phyloP scores from a whole-genome alignment of 441 rosid species.

The Gossypium davidsonii region DNA sequence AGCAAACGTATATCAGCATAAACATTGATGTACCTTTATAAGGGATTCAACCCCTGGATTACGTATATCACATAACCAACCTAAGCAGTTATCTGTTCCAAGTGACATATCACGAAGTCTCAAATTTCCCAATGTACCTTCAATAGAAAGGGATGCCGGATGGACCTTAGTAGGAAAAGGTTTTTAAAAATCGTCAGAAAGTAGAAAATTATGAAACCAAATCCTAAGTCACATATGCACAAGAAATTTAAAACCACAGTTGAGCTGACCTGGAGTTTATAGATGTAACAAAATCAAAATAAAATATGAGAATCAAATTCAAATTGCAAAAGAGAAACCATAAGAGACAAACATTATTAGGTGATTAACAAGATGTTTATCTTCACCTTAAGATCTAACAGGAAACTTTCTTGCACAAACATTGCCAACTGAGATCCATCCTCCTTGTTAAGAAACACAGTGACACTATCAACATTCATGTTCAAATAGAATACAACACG shows the following conservation, averaged over 20 bases:
- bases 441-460: conserved; percentile 92
- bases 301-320: neutral
- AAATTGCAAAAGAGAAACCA: neutral
- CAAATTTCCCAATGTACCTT: conserved; percentile 94
- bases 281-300: neutral
- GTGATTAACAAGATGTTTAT: neutral
- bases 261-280: neutral
- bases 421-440: conserved; percentile 95
- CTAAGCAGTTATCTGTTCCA: conserved; percentile 69
- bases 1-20: neutral
- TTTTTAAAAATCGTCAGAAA: conserved; percentile 22
- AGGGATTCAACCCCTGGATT: conserved; percentile 95
- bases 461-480: conserved; percentile 91
- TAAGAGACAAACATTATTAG: conserved; percentile 2
- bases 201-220: neutral
- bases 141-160: conserved; percentile 88
- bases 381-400: conserved; percentile 82
- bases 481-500: conserved; percentile 85
- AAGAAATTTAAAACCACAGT: neutral
- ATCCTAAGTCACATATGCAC: neutral
- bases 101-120: conserved; percentile 93
- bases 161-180: conserved; percentile 50
- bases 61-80: conserved; percentile 99
- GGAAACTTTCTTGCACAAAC: conserved; percentile 93
- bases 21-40: conserved; percentile 51